A percentile compares a stretch with the other conserved stretches of the same genome.
phyloP scores from a whole-genome alignment of 1,284 basidiomycete genomes.

The Boletus sp. region DNA sequence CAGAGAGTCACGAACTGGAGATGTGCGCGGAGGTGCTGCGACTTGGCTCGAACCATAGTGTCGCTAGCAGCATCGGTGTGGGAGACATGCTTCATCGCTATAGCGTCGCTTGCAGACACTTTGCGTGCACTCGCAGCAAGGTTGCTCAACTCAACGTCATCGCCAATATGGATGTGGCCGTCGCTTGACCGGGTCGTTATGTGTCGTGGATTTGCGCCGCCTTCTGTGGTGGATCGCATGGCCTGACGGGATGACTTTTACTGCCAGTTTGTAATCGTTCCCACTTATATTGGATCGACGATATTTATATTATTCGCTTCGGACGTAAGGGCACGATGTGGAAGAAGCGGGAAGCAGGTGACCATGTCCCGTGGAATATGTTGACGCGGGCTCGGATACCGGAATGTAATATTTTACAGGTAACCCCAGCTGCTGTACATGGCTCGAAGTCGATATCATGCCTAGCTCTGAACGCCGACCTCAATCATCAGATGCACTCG shows the following conservation, averaged over 20 bases:
- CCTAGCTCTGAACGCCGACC: too few relatives aligned
- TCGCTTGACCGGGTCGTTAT: conserved; percentile 7
- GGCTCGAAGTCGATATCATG: too few relatives aligned
- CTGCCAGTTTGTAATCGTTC: neutral
- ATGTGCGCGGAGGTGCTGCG: conserved; percentile 28
- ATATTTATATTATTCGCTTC: conserved; percentile 20
- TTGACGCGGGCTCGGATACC: too few relatives aligned
- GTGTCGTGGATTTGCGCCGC: conserved; percentile 17
- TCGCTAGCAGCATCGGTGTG: neutral
- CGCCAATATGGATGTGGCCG: conserved; percentile 1
- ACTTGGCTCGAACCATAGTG: conserved; percentile 16
- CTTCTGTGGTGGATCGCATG: conserved; percentile 23
- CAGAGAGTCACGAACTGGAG: conserved; percentile 37
- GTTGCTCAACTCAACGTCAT: conserved; percentile 19
- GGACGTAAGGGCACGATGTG: neutral
- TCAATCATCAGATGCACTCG: too few relatives aligned
- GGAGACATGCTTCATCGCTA: neutral
- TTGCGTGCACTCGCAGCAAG: too few relatives aligned
- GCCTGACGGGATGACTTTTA: neutral
- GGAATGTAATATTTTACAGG: too few relatives aligned
- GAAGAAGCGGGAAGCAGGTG: too few relatives aligned
- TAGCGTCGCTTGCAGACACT: neutral
- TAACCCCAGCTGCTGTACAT: too few relatives aligned
- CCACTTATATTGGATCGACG: neutral
- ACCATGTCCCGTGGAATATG: too few relatives aligned